These are phyloP conservation scores for Linderniella brevidens DNA, from an alignment of 257 asterid species.

Conservation along the genomic window DNA sequence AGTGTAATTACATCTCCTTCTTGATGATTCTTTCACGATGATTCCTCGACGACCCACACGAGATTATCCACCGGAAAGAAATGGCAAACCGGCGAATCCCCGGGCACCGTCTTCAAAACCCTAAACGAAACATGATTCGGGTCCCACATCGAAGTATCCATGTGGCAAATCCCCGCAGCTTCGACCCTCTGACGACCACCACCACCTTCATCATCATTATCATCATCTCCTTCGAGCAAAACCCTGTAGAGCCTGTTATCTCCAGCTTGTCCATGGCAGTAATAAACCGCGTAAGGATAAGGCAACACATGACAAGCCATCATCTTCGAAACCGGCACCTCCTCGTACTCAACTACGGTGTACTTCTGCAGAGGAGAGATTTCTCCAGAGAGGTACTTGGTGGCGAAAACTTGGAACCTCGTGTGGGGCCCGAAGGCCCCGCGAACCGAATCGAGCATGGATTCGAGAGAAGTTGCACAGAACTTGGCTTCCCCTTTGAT, in stretches of 20 bases:
- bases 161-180: constrained; percentile 65
- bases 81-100: constrained; percentile 63
- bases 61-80: constrained; percentile 62
- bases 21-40: too few species aligned
- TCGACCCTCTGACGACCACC: constrained; percentile 35
- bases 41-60: constrained; percentile 28
- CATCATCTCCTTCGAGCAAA: constrained; percentile 40
- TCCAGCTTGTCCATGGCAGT: constrained; percentile 53
- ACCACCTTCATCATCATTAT: constrained; percentile 41
- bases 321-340: constrained; percentile 17
- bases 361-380: constrained; percentile 36
- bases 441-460: constrained; percentile 39
- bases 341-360: constrained; percentile 20
- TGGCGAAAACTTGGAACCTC: constrained; percentile 25
- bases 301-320: constrained; percentile 64
- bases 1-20: too few species aligned
- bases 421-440: constrained; percentile 17
- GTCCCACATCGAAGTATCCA: constrained; percentile 68
- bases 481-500: constrained; percentile 50
- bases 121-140: constrained; percentile 48
- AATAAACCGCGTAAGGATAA: constrained; percentile 72
- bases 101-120: constrained; percentile 40
- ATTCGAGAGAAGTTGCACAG: constrained; percentile 62
- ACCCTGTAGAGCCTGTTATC: constrained; percentile 41
- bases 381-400: constrained; percentile 20